Percentiles rank a stretch among this genome's conserved stretches.
Evolutionary conservation across 2,329 filamentous ascomycete genomes (phyloP).

Genomic region (Xylaria sp.): DNA sequence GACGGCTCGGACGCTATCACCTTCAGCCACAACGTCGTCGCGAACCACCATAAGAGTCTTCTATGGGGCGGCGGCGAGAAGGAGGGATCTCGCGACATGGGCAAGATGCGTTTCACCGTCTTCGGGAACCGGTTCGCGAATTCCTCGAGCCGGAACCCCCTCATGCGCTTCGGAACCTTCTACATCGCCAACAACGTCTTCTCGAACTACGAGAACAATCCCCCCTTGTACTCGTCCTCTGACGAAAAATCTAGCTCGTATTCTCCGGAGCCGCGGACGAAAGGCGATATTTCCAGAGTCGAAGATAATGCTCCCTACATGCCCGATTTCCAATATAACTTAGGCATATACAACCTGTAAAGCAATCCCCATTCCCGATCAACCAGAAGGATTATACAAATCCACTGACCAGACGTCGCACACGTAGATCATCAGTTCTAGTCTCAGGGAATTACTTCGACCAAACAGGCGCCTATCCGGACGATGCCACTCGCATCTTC

Average conservation of each 20-base stretch:
- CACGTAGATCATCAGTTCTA: conserved; percentile 36
- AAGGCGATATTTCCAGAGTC: not conserved
- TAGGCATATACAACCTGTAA: conserved; percentile 41
- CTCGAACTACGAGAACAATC: conserved; percentile 32
- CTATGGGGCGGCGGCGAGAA: conserved; percentile 42
- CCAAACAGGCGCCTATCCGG: conserved; percentile 32
- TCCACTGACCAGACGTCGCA: not conserved
- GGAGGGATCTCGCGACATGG: conserved; percentile 34
- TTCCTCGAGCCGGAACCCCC: conserved; percentile 37
- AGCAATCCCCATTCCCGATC: not conserved
- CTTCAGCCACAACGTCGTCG: conserved; percentile 40
- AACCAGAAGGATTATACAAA: not conserved
- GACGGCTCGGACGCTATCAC: conserved; percentile 39
- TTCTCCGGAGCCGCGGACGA: not conserved
- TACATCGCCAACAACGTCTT: conserved; percentile 40
- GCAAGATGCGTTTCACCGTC: conserved; percentile 40
- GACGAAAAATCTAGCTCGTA: not conserved
- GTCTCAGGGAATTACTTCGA: conserved; percentile 39
- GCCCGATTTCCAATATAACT: conserved; percentile 38
- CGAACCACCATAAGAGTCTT: conserved; percentile 41
- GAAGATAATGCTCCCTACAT: conserved; percentile 20
- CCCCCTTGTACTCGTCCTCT: conserved; percentile 21
- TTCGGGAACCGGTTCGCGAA: conserved; percentile 39
- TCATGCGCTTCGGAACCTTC: conserved; percentile 41
- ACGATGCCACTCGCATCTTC: conserved; percentile 35